Evolutionary conservation across 2,329 filamentous ascomycete genomes (phyloP).

Genomic region (Colletotrichum sp.): DNA sequence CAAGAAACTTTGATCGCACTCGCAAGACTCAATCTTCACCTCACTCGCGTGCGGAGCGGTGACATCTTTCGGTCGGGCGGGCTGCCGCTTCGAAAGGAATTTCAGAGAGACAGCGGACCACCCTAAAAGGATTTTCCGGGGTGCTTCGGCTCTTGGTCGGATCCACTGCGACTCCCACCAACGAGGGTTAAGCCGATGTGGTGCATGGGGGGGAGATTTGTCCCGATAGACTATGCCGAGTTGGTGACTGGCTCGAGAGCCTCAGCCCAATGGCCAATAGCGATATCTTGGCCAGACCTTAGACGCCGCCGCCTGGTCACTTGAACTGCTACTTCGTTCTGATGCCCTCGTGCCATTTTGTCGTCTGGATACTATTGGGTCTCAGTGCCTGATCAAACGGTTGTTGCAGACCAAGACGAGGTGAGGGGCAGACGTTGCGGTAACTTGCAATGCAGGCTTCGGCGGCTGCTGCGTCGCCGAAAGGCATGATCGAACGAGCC

Average conservation of each 20-base stretch:
- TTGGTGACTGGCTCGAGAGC: not conserved
- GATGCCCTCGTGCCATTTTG: not conserved
- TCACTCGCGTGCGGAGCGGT: not conserved
- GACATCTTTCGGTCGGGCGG: not conserved
- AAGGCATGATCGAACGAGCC: not conserved
- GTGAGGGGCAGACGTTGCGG: not conserved
- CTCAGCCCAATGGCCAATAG: not conserved
- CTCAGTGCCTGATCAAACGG: not conserved
- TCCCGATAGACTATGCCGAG: conserved; percentile 11
- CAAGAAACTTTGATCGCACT: not conserved
- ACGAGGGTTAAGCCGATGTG: not conserved
- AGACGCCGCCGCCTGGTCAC: not conserved
- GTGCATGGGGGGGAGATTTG: conserved; percentile 10
- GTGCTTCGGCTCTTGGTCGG: conserved; percentile 3
- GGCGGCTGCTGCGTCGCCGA: not conserved
- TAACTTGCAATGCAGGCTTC: not conserved
- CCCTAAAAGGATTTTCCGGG: conserved; percentile 11
- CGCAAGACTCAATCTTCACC: not conserved
- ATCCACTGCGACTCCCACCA: not conserved
- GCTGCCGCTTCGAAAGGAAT: not conserved
- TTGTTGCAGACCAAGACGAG: not conserved
- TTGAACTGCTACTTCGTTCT: not conserved
- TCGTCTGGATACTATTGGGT: not conserved
- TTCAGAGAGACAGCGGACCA: not conserved
- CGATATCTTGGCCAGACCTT: not conserved